A percentile compares a stretch with the other conserved stretches of the same genome.
Evolutionary conservation across 192 early-diverging fungal species (phyloP).

Genomic region (Umbelopsis isabellina): DNA sequence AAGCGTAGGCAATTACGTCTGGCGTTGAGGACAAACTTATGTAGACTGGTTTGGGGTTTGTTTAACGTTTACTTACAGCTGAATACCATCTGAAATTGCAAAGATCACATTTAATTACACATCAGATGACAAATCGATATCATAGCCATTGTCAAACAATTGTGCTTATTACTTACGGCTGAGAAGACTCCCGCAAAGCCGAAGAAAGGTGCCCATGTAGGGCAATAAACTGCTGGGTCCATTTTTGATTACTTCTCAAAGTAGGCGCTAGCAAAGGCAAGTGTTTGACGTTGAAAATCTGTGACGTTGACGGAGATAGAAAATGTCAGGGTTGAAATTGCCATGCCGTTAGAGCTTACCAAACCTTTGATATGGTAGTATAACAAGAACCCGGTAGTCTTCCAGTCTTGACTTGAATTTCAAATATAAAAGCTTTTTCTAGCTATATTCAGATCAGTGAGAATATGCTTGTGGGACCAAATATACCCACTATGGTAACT

Average conservation of each 20-base stretch:
- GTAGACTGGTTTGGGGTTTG: no score
- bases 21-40: neutral
- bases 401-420: no score
- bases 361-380: no score
- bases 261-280: neutral
- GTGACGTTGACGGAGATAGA: no score
- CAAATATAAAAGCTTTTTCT: no score
- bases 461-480: no score
- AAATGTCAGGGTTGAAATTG: no score
- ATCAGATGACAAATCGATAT: neutral
- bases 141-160: constrained; percentile 36
- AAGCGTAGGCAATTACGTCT: neutral
- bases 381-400: no score
- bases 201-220: constrained; percentile 94
- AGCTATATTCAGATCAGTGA: no score
- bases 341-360: no score
- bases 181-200: constrained; percentile 88
- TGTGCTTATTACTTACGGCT: constrained; percentile 90
- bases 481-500: no score
- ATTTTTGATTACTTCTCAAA: constrained; percentile 9
- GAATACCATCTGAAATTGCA: constrained; percentile 60
- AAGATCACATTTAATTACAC: neutral
- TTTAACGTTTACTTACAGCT: constrained; percentile 56
- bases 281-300: no score
- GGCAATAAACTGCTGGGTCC: constrained; percentile 53